A percentile compares a stretch with the other conserved stretches of the same genome.
Evolutionary conservation across 495 filamentous ascomycete genomes (phyloP).

Genomic region (Cudoniella acicularis): DNA sequence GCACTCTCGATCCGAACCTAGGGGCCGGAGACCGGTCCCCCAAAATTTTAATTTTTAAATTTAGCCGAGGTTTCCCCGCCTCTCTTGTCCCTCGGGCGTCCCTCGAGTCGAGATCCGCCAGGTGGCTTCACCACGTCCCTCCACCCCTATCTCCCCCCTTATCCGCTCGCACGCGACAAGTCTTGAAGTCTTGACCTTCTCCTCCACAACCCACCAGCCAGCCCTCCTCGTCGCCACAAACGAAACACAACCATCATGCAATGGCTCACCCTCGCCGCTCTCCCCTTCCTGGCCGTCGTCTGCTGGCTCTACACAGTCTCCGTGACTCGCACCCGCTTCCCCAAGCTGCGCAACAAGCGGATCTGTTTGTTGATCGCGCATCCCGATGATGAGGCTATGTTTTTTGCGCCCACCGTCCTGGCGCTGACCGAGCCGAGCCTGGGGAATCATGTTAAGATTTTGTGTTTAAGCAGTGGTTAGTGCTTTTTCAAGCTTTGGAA

Average conservation of each 20-base stretch:
- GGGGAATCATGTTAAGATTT: slow-evolving; percentile 87
- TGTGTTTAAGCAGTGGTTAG: slow-evolving; percentile 83
- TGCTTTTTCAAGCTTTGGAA: neutral
- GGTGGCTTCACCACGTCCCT: slow-evolving; percentile 16
- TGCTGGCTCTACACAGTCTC: slow-evolving; percentile 54
- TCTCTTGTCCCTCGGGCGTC: neutral
- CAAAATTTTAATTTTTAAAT: neutral
- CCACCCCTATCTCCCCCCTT: slow-evolving; percentile 22
- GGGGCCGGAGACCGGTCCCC: too few relatives aligned
- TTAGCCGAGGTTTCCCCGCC: neutral
- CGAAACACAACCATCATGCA: slow-evolving; percentile 11
- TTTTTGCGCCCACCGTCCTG: slow-evolving; percentile 87
- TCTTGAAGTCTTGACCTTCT: neutral
- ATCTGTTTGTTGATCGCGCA: slow-evolving; percentile 92
- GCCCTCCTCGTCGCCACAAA: neutral
- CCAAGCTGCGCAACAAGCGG: slow-evolving; percentile 69
- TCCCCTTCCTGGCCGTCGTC: slow-evolving; percentile 57
- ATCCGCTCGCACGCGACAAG: slow-evolving; percentile 6
- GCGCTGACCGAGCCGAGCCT: slow-evolving; percentile 67
- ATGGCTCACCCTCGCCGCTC: slow-evolving; percentile 36
- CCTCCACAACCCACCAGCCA: neutral
- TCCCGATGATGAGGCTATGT: slow-evolving; percentile 99
- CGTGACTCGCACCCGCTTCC: slow-evolving; percentile 55
- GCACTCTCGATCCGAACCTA: neutral
- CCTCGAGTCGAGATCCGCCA: neutral